Conservation (phyloP, 140 eudicot species). For the Ambrosia hybrid region DNA sequence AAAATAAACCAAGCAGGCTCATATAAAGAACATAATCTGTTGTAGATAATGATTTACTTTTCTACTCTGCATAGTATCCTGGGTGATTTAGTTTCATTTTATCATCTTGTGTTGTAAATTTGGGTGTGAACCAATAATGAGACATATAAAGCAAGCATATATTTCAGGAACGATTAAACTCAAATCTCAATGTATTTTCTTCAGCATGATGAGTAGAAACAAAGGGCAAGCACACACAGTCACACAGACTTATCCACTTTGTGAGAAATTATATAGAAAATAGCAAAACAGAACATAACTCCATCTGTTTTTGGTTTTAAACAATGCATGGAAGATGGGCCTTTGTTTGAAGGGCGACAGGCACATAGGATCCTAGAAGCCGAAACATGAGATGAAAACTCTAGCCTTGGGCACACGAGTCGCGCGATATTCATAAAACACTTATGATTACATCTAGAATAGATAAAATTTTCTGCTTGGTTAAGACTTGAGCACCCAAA, state of each 20-base stretch:
- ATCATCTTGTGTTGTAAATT: no score
- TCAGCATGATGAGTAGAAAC: background rate
- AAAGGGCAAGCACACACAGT: background rate
- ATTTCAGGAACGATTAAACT: background rate
- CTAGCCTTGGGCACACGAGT: background rate
- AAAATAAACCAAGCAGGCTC: background rate
- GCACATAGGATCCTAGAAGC: background rate
- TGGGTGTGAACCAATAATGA: no score
- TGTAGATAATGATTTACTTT: no score
- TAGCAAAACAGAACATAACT: background rate
- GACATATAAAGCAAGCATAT: background rate
- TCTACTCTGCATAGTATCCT: no score
- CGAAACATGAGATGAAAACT: background rate
- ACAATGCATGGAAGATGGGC: background rate
- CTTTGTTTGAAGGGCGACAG: background rate
- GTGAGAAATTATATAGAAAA: slow-evolving; percentile 1
- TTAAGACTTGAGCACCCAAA: no score
- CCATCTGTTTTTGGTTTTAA: background rate
- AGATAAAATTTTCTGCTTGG: background rate
- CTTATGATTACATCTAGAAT: background rate
- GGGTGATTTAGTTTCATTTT: background rate
- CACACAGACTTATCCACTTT: background rate
- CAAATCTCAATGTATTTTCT: background rate
- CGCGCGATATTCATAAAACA: background rate
- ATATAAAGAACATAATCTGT: no score